A percentile compares a stretch with the other conserved stretches of the same genome.
phyloP scores from a whole-genome alignment of 176 grass and related monocot species.

The Oryza rufipogon region DNA sequence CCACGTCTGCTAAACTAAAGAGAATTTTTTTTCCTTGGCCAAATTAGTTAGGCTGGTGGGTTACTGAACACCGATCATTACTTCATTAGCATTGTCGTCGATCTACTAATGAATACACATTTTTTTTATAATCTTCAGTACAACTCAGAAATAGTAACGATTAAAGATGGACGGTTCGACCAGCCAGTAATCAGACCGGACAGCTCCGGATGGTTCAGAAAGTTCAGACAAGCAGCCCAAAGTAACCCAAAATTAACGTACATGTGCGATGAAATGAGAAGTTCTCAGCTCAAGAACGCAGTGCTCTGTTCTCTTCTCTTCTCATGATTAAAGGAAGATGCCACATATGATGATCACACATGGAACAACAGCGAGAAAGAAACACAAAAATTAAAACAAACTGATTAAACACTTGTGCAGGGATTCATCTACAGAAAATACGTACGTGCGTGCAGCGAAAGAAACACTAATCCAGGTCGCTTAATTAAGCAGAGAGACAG shows the following conservation, averaged over 20 bases:
- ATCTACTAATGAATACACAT: neutral
- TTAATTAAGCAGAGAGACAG: neutral
- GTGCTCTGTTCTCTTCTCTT: neutral
- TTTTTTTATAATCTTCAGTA: neutral
- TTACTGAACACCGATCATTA: neutral
- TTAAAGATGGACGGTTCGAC: neutral
- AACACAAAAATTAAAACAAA: neutral
- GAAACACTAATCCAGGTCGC: neutral
- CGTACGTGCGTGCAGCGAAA: slow-evolving; percentile 1
- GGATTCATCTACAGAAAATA: neutral
- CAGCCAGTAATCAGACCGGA: neutral
- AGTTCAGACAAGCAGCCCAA: slow-evolving; percentile 43
- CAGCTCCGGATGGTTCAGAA: slow-evolving; percentile 40
- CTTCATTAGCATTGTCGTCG: neutral
- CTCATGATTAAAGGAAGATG: slow-evolving; percentile 26
- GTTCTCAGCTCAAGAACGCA: neutral
- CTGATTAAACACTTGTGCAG: too few species aligned
- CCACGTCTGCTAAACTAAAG: neutral
- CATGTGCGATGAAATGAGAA: neutral
- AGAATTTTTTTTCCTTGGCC: neutral
- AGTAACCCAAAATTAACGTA: neutral
- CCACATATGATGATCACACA: slow-evolving; percentile 41
- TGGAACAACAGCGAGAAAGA: neutral
- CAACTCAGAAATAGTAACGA: neutral
- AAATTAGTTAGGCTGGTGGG: neutral